Base-by-base conservation (phyloP, 192 early-diverging fungal genomes). In the Podila minutissima region DNA sequence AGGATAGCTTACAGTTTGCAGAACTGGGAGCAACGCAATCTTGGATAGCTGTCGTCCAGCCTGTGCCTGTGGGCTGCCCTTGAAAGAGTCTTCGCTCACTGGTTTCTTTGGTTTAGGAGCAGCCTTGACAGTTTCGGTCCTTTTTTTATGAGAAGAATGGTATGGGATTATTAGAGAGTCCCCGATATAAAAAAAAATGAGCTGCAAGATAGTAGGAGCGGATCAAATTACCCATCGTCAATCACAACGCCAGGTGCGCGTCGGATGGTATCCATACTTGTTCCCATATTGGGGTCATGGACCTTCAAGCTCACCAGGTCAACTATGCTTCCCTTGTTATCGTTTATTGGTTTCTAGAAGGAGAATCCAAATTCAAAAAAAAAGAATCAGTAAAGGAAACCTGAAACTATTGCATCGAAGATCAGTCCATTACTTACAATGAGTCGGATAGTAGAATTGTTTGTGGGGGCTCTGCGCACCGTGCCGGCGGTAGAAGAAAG, bases 31-130 rank as follows among this genome's bases (percentile, higher is more conserved):
- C n/a, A 85, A 35, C 1, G 74, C 69, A 10, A 65, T 66, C 12
- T 66, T 75, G 22, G 71, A 37, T 6, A 85, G 55, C 32, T 85
- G 69, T 48, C 83, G 62, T 20, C 83, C 83, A 11, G 70, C 74
- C 64, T 77, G 71, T 29, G 62, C 74, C 26, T 60, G 70, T 22
- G 65, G 69, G 51, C 53, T 79, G 62, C 37, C 64, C 41, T 70
- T 58, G 49, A 82, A 82, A 3, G 61, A 33, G 2, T 74, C 74
- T 13, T 82, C 74, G 26, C 29, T 64, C 20, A 71, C 55, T 2
- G 41, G 33, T 17, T 74, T 74, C 64, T 76, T 70, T 63, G 71
- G 37, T 28, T 50, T 22, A 32, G 69, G 70, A 5, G 70, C 41
- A 33, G 77, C 53, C n/a, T 75, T 81, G 63, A 77, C 75, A 1